A percentile compares a stretch with the other conserved stretches of the same genome.
These are phyloP conservation scores for Trypanosoma avium DNA, from an alignment of 208 protist species.

Conservation along the genomic window DNA sequence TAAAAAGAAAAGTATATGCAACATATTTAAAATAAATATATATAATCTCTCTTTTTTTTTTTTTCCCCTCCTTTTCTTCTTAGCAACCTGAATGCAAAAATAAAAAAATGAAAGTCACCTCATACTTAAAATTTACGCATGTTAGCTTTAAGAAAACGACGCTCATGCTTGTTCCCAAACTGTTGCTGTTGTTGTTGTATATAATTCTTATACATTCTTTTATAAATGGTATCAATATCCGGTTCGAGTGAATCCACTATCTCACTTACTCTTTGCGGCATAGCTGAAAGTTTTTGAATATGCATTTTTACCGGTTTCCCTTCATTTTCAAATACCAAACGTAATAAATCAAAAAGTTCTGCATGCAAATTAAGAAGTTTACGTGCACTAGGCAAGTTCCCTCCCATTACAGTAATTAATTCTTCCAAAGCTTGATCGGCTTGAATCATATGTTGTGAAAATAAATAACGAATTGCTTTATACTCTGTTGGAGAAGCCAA, in stretches of 20 bases:
- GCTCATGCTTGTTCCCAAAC: constrained; percentile 19
- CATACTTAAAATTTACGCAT: constrained; percentile 20
- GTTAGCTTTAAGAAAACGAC: constrained; percentile 26
- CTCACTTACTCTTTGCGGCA: constrained; percentile 74
- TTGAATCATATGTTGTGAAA: constrained; percentile 78
- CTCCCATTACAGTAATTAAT: constrained; percentile 61
- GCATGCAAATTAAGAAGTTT: constrained; percentile 82
- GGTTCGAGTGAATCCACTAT: constrained; percentile 76
- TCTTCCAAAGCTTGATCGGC: constrained; percentile 72
- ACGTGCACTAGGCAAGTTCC: constrained; percentile 60
- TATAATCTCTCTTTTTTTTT: background rate
- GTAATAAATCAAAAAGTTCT: constrained; percentile 78
- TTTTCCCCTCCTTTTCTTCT: too few relatives aligned
- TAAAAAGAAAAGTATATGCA: too few relatives aligned
- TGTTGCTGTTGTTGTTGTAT: constrained; percentile 40
- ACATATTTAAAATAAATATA: too few relatives aligned
- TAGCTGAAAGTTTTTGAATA: constrained; percentile 65
- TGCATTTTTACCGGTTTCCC: constrained; percentile 58
- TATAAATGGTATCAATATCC: constrained; percentile 75
- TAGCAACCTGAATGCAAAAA: background rate
- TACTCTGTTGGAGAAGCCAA: constrained; percentile 59
- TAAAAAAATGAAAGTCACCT: background rate
- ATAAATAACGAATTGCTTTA: constrained; percentile 77
- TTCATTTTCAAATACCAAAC: constrained; percentile 66
- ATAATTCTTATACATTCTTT: constrained; percentile 71